Conservation (phyloP, 306 rosid genomes). For the Vigna nakashimae region DNA sequence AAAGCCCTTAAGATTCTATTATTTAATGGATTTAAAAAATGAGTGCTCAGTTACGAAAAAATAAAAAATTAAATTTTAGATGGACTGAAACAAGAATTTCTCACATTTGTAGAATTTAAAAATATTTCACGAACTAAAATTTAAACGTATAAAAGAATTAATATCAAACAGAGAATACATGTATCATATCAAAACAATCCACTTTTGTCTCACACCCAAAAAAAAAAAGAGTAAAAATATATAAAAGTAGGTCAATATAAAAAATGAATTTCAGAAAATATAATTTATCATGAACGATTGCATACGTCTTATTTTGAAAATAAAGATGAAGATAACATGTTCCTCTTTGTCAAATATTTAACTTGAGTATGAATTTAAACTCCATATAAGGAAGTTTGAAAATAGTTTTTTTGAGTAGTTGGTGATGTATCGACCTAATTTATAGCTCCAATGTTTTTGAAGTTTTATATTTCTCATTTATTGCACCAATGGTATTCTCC, state of each 20-base stretch:
- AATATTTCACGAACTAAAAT: neutral
- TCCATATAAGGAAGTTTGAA: no score
- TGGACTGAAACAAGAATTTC: neutral
- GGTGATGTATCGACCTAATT: constrained; percentile 6
- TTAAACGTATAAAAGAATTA: neutral
- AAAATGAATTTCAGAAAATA: neutral
- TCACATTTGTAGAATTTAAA: neutral
- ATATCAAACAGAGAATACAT: no score
- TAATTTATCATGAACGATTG: no score
- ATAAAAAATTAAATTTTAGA: neutral
- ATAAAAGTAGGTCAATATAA: neutral
- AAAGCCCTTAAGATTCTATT: neutral
- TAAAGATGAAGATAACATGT: no score
- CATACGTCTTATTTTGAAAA: no score
- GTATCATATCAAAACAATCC: no score
- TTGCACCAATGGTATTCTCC: neutral
- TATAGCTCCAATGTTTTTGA: neutral
- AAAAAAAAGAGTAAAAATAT: no score
- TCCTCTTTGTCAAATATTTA: no score
- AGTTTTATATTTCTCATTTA: neutral
- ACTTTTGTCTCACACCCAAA: no score
- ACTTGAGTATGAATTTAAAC: no score
- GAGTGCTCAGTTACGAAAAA: neutral
- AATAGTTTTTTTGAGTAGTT: no score
- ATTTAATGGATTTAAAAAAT: neutral